Evolutionary conservation across 306 rosid species (phyloP).

Genomic region (Malus sieversii): DNA sequence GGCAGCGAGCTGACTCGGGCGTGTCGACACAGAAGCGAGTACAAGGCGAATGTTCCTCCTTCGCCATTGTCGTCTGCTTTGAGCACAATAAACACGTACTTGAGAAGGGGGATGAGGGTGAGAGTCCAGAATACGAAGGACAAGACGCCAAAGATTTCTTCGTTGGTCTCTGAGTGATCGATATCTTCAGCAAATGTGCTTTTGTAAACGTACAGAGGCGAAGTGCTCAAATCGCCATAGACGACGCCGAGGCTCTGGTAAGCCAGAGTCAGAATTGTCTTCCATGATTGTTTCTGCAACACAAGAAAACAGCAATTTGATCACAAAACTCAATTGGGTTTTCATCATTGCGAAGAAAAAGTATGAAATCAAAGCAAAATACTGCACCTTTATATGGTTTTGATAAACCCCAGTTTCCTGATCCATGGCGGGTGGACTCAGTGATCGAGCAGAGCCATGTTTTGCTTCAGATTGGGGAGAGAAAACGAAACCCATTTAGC

Average conservation of each 20-base stretch:
- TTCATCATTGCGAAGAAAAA: not conserved
- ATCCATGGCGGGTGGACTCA: conserved; percentile 54
- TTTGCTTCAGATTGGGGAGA: conserved; percentile 12
- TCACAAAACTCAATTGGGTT: conserved; percentile 9
- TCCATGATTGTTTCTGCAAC: conserved; percentile 76
- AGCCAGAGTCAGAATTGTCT: conserved; percentile 64
- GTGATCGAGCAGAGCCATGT: conserved; percentile 33
- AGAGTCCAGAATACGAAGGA: conserved; percentile 91
- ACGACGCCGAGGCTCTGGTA: conserved; percentile 96
- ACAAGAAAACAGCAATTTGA: conserved; percentile 13
- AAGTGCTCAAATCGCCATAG: conserved; percentile 91
- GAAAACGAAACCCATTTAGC: conserved; percentile 21
- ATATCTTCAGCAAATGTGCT: conserved; percentile 79
- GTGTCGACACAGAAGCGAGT: conserved; percentile 80
- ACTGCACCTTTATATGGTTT: conserved; percentile 53
- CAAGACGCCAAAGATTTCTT: conserved; percentile 77
- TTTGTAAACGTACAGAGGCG: conserved; percentile 77
- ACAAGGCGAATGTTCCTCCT: conserved; percentile 95
- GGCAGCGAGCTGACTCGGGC: conserved; percentile 70
- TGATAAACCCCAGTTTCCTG: conserved; percentile 46
- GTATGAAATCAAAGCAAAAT: conserved; percentile 4
- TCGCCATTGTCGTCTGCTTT: conserved; percentile 94
- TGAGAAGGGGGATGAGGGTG: conserved; percentile 70
- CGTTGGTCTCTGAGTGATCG: conserved; percentile 45
- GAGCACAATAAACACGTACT: conserved; percentile 80